Percentiles rank a stretch among this genome's conserved stretches.
Conservation (phyloP, 768 basidiomycete genomes). For the Mycena chlorophos region DNA sequence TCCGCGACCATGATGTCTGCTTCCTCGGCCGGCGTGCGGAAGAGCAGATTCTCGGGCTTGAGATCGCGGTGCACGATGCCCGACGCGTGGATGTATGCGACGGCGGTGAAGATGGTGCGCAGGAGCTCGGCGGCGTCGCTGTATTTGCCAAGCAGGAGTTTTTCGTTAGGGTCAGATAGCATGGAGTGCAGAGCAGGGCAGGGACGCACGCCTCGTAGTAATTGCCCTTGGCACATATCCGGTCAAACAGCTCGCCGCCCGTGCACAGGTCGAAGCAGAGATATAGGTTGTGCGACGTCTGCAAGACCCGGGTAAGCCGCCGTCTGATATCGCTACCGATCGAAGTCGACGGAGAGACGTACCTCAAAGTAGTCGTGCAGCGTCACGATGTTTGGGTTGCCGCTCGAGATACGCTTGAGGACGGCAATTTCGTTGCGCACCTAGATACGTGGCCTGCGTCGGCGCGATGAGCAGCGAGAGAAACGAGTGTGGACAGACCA, state of each 20-base stretch:
- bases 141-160: conserved; percentile 7
- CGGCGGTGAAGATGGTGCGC: conserved; percentile 81
- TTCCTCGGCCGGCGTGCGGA: conserved; percentile 85
- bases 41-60: conserved; percentile 97
- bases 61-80: conserved; percentile 96
- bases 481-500: conserved; percentile 57
- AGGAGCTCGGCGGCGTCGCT: conserved; percentile 91
- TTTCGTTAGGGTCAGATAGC: conserved; percentile 6
- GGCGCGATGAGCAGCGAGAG: conserved; percentile 4
- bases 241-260: conserved; percentile 96
- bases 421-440: conserved; percentile 97
- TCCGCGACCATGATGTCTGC: conserved; percentile 97
- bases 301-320: neutral
- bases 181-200: neutral
- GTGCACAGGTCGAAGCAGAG: conserved; percentile 95
- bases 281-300: conserved; percentile 92
- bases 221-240: conserved; percentile 95
- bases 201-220: conserved; percentile 84
- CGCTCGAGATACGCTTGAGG: conserved; percentile 89
- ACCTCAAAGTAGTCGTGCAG: conserved; percentile 97
- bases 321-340: neutral
- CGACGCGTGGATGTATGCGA: conserved; percentile 86
- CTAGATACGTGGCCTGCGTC: too few species aligned
- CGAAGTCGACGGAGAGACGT: too few species aligned
- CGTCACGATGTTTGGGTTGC: conserved; percentile 88